Evolutionary conservation across 2,329 filamentous ascomycete species (phyloP), one percentile per base, ranked within the genome.

Genomic region (Ceratocystis diversiconidia): DNA sequence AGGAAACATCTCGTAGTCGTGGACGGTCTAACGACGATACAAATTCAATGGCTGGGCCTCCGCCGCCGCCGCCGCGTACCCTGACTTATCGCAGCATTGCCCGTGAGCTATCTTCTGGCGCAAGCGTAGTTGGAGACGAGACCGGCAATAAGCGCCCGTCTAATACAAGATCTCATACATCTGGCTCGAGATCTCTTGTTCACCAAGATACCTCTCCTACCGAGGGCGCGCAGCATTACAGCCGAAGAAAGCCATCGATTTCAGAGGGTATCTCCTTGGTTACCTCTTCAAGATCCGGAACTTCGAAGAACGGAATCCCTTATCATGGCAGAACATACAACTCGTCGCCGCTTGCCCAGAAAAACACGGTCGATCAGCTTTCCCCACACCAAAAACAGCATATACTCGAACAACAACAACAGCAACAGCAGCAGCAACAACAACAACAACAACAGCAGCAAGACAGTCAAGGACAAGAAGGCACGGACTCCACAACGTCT

Each of bases 401-500:
- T 3, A 61, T 70, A 17, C 10, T 22, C 1, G 62, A 67, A 12
- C 75, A 76, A 36, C 65, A 69, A 19, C 55, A 59, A 36, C 55
- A 57, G 1, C 46, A 72, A n/a, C 69, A 68, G 10, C 71, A 72
- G 17, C 68, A 70, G 15, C 68, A 63, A 2, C 63, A 70, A 5
- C 28, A 25, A 2, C 65, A 70, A n/a, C 68, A 63, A 2, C 63
- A 70, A 5, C 28, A 25, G 1, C 65, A 67, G 8, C 75, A 76
- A 43, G 65, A 69, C 8, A 69, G 73, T 52, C 76, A 82, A 67
- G 76, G 74, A 19, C 70, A 78, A 32, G 86, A 92, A 71, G 87
- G 86, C 7, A 91, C 90, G 0, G 90, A 94, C 71, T 97, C 94
- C 0, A 92, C 88, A 0, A 81, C 88, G 43, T 97, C 94, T 0